Conservation (phyloP, 2,329 filamentous ascomycete genomes). For the Zasmidium citrigriseum region DNA sequence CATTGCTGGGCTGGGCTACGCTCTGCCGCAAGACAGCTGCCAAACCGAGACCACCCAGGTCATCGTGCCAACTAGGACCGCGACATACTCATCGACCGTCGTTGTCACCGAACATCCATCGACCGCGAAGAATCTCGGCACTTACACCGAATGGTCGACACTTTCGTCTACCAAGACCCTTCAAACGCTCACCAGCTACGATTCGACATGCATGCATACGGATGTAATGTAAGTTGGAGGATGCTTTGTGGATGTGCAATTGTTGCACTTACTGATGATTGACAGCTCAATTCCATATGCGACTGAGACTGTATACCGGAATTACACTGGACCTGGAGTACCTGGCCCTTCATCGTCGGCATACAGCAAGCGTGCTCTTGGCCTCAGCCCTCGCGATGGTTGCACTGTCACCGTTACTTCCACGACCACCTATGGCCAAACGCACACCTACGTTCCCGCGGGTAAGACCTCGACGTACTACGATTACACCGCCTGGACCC, state of each 20-base stretch:
- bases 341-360: not conserved
- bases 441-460: constrained; percentile 28
- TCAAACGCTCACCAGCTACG: constrained; percentile 29
- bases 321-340: constrained; percentile 1
- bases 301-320: constrained; percentile 26
- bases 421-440: constrained; percentile 32
- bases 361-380: constrained; percentile 21
- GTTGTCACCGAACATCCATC: constrained; percentile 28
- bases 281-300: constrained; percentile 14
- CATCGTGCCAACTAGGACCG: constrained; percentile 33
- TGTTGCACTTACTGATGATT: constrained; percentile 10
- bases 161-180: constrained; percentile 31
- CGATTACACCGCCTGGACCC: constrained; percentile 31
- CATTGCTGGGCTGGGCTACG: constrained; percentile 24
- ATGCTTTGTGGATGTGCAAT: not conserved
- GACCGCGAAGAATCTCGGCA: constrained; percentile 29
- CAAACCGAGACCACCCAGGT: constrained; percentile 29
- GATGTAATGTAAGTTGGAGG: constrained; percentile 25
- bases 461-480: constrained; percentile 31
- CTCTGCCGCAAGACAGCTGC: constrained; percentile 31
- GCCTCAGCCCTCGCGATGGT: constrained; percentile 23
- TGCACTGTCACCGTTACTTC: constrained; percentile 32
- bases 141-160: constrained; percentile 29
- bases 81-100: constrained; percentile 29
- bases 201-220: constrained; percentile 24